Conservation (phyloP, 1,284 basidiomycete species). For the Ustilago xerochloae region DNA sequence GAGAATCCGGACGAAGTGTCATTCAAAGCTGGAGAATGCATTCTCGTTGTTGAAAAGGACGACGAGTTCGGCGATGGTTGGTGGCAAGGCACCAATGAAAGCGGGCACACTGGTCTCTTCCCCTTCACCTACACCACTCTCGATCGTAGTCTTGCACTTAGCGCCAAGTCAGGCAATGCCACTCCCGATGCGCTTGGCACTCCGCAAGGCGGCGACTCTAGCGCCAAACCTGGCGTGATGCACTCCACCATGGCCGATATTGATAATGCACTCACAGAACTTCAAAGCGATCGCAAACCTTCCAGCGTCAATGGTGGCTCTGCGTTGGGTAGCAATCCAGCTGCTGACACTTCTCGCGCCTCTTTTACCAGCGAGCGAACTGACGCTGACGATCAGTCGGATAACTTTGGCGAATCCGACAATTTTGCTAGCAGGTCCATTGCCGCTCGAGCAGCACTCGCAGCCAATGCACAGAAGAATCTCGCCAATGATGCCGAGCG, state of each 20-base stretch:
- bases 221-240: slow-evolving; percentile 54
- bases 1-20: slow-evolving; percentile 94
- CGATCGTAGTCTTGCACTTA: slow-evolving; percentile 54
- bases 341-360: slow-evolving; percentile 31
- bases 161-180: slow-evolving; percentile 32
- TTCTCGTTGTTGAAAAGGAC: slow-evolving; percentile 91
- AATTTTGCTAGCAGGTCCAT: slow-evolving; percentile 50
- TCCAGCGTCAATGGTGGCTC: slow-evolving; percentile 12
- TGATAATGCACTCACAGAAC: slow-evolving; percentile 64
- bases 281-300: slow-evolving; percentile 45
- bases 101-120: slow-evolving; percentile 87
- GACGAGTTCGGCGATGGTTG: slow-evolving; percentile 96
- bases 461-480: slow-evolving; percentile 63
- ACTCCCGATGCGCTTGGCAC: slow-evolving; percentile 37
- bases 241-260: slow-evolving; percentile 67
- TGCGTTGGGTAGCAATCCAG: slow-evolving; percentile 12
- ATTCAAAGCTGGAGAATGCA: slow-evolving; percentile 86
- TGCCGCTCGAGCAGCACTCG: slow-evolving; percentile 63
- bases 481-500: slow-evolving; percentile 48
- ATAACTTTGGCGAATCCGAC: slow-evolving; percentile 46
- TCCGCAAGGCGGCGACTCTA: slow-evolving; percentile 18
- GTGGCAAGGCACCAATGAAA: slow-evolving; percentile 93
- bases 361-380: slow-evolving; percentile 55
- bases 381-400: slow-evolving; percentile 44
- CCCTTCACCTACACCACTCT: slow-evolving; percentile 84